Percentiles rank a stretch among this genome's conserved stretches.
Evolutionary conservation across 2,329 filamentous ascomycete genomes (phyloP).

Genomic region (Rutstroemia sydowiana): DNA sequence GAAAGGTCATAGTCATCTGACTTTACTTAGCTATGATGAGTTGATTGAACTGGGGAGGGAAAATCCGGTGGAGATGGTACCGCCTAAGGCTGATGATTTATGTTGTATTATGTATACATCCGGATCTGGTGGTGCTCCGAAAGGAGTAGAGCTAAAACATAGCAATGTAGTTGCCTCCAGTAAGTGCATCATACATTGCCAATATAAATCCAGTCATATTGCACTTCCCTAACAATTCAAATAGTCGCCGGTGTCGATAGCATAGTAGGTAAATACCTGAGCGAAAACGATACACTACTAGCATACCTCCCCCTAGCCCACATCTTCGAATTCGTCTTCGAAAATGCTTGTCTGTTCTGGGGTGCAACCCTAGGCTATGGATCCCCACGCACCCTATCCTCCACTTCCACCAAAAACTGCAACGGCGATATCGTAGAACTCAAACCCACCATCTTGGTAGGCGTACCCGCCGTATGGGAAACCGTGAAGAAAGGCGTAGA

Average conservation of each 20-base stretch:
- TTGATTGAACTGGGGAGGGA: conserved; percentile 43
- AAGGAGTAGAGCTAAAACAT: conserved; percentile 82
- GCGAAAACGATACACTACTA: conserved; percentile 69
- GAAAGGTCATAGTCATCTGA: conserved; percentile 47
- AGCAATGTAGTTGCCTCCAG: conserved; percentile 74
- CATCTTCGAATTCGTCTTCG: conserved; percentile 93
- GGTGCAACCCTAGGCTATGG: conserved; percentile 92
- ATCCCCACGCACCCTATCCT: conserved; percentile 80
- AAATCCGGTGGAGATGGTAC: conserved; percentile 63
- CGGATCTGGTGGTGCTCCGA: conserved; percentile 80
- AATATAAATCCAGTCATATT: neutral
- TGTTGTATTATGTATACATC: conserved; percentile 87
- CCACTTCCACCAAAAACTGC: conserved; percentile 80
- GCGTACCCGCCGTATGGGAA: conserved; percentile 96
- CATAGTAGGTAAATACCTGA: conserved; percentile 71
- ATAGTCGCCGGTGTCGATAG: conserved; percentile 71
- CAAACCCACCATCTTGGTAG: conserved; percentile 80
- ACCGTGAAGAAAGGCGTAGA: conserved; percentile 93
- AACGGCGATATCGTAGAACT: conserved; percentile 91
- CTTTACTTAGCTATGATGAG: conserved; percentile 47
- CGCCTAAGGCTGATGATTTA: conserved; percentile 66
- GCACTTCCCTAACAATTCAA: neutral
- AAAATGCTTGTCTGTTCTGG: conserved; percentile 83
- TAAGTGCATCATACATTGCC: conserved; percentile 34
- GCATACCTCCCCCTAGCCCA: conserved; percentile 92